phyloP scores from a whole-genome alignment of 2,329 filamentous ascomycete genomes.

The Sporothrix euskadiensis region DNA sequence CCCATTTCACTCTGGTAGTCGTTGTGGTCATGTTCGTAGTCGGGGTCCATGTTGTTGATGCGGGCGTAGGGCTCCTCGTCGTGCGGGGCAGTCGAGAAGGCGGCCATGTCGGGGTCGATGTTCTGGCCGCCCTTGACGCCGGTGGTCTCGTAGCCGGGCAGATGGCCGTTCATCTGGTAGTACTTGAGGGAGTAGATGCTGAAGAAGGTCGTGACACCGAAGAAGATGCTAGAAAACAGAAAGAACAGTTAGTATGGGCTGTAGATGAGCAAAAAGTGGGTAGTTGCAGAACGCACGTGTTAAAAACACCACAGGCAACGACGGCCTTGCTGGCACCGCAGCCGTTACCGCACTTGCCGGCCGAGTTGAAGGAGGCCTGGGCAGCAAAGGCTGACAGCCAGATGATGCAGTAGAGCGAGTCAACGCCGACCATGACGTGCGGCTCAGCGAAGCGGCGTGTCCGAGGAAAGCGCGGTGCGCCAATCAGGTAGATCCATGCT shows the following conservation, averaged over 20 bases:
- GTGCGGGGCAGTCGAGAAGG: slow-evolving; percentile 67
- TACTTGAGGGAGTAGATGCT: slow-evolving; percentile 63
- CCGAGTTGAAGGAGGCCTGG: slow-evolving; percentile 64
- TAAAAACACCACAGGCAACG: slow-evolving; percentile 63
- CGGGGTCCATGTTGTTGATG: slow-evolving; percentile 56
- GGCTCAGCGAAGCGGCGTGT: slow-evolving; percentile 63
- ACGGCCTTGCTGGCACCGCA: slow-evolving; percentile 64
- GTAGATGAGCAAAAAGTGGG: not conserved
- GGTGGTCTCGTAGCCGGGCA: slow-evolving; percentile 61
- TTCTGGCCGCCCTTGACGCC: slow-evolving; percentile 44
- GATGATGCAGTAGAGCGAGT: slow-evolving; percentile 58
- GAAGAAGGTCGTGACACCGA: slow-evolving; percentile 54
- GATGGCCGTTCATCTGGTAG: slow-evolving; percentile 61
- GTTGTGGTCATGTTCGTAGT: slow-evolving; percentile 46
- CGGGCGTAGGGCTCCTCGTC: slow-evolving; percentile 66
- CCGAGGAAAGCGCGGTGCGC: slow-evolving; percentile 63
- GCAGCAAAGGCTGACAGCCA: slow-evolving; percentile 69
- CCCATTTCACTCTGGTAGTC: slow-evolving; percentile 29
- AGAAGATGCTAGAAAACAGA: slow-evolving; percentile 52
- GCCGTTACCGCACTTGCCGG: slow-evolving; percentile 54
- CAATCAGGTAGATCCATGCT: slow-evolving; percentile 64
- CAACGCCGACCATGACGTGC: slow-evolving; percentile 60
- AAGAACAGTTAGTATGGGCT: slow-evolving; percentile 29
- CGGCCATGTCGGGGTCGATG: slow-evolving; percentile 69
- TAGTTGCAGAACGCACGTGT: slow-evolving; percentile 53